Base-by-base conservation (phyloP, 1,139 yeast species). In the Lodderomyces pseudojiufengensis region DNA sequence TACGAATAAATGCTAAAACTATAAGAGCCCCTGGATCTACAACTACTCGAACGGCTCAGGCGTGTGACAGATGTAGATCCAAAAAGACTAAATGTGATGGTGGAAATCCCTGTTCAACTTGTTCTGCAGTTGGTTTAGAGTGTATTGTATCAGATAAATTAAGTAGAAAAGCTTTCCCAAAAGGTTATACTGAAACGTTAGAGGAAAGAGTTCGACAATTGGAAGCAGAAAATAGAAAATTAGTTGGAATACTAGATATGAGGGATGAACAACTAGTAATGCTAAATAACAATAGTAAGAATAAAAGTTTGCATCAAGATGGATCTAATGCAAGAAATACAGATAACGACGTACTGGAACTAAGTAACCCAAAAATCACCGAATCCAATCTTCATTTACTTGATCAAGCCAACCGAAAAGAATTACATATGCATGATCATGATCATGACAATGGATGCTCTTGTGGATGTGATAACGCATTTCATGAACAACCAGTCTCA, bases 41-140 rank as follows among this genome's bases (percentile, higher is more conserved):
- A 25, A 59, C 65, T 1, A 75, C 74, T 39, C 59, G 88, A 41
- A 78, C 80, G 13, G 88, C 94, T 0, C 95, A 85, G 50, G 95
- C 95, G 0, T 86, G 95, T 58, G 95, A 86, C 53, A 58, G 95
- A 36, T 85, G 95, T 51, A 64, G 95, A 35, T 84, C 88, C 31
- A 85, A 85, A 55, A 85, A 85, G 61, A 78, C 81, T 25, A 73
- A 78, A 41, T 81, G 88, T 60, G 86, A 80, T 47, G 85, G 85
- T n/a, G 70, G 65, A 51, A 68, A 73, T 26, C 80, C 81, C 1
- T 70, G 75, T 44, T 61, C 71, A 10, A 54, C 63, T 25, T 70
- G 76, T 50, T 61, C 61, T 12, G 54, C 66, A 6, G 69, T 65
- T 2, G 75, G 75, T 4, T 51, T 70, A 33, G 63, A 66, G 42